Percentiles rank a stretch among this genome's conserved stretches.
phyloP scores from a whole-genome alignment of 495 filamentous ascomycete genomes.

The Apodospora peruviana region DNA sequence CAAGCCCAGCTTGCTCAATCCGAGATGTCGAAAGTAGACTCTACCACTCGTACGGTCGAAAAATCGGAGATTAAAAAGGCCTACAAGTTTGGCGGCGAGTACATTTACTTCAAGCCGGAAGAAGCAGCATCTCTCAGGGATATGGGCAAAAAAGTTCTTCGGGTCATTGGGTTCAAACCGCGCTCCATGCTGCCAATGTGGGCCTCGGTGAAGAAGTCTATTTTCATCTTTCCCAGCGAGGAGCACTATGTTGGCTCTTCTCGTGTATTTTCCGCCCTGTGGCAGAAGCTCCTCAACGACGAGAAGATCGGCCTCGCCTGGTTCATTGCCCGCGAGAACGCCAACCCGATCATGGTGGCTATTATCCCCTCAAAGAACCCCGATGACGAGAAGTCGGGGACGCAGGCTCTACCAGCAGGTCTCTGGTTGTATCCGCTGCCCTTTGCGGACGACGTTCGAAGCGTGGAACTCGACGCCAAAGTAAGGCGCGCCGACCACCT shows the following conservation, averaged over 20 bases:
- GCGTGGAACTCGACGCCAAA: constrained; percentile 45
- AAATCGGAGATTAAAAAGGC: constrained; percentile 82
- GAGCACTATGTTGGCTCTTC: constrained; percentile 85
- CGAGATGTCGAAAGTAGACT: constrained; percentile 64
- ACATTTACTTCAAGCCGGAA: constrained; percentile 76
- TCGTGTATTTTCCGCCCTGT: constrained; percentile 84
- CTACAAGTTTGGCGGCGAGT: constrained; percentile 92
- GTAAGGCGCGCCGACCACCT: constrained; percentile 62
- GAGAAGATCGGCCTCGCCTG: constrained; percentile 81
- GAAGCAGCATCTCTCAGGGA: constrained; percentile 70
- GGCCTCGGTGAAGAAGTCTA: constrained; percentile 78
- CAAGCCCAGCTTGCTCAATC: constrained; percentile 72
- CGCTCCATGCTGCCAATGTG: constrained; percentile 69
- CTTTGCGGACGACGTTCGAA: constrained; percentile 84
- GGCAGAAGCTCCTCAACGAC: constrained; percentile 73
- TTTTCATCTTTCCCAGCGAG: constrained; percentile 93
- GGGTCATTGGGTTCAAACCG: constrained; percentile 93
- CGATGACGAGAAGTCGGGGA: constrained; percentile 53
- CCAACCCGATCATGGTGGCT: constrained; percentile 70
- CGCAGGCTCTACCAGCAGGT: constrained; percentile 71
- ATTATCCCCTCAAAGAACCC: constrained; percentile 69
- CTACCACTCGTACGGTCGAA: constrained; percentile 71
- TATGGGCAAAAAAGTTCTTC: constrained; percentile 67
- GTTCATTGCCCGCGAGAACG: constrained; percentile 80
- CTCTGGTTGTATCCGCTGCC: constrained; percentile 87